A percentile compares a stretch with the other conserved stretches of the same genome.
Evolutionary conservation across 2,329 filamentous ascomycete genomes (phyloP).

Genomic region (Sphaerulina populicola): DNA sequence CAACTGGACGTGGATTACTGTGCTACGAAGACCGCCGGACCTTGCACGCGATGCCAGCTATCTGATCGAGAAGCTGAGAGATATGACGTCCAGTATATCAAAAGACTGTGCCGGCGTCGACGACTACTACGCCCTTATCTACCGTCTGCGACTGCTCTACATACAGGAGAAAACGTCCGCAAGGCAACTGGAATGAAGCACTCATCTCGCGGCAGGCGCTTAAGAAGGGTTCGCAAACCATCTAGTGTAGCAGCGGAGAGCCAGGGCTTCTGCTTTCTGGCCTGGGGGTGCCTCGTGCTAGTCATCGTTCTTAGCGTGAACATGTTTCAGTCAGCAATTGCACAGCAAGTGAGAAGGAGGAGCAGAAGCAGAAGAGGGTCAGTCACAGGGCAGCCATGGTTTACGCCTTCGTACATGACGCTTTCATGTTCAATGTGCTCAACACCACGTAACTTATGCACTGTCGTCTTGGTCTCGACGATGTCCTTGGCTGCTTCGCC

Average conservation of each 20-base stretch:
- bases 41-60: slow-evolving; percentile 21
- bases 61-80: slow-evolving; percentile 18
- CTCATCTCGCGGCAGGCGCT: background rate
- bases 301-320: slow-evolving; percentile 31
- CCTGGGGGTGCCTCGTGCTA: slow-evolving; percentile 29
- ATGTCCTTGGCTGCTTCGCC: slow-evolving; percentile 30
- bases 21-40: slow-evolving; percentile 21
- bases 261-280: slow-evolving; percentile 34
- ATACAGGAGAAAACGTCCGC: slow-evolving; percentile 17
- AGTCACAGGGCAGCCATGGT: slow-evolving; percentile 34
- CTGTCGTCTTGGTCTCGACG: slow-evolving; percentile 30
- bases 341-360: background rate
- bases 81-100: slow-evolving; percentile 10
- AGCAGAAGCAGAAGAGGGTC: background rate
- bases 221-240: slow-evolving; percentile 27
- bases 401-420: slow-evolving; percentile 32
- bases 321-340: background rate
- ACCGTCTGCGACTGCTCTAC: slow-evolving; percentile 19
- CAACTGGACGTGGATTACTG: slow-evolving; percentile 28
- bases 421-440: slow-evolving; percentile 31
- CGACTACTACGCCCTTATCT: slow-evolving; percentile 18
- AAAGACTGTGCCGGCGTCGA: slow-evolving; percentile 12
- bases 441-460: slow-evolving; percentile 26
- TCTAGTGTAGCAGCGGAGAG: slow-evolving; percentile 33
- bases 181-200: background rate